Base-by-base conservation (phyloP, 2,329 filamentous ascomycete genomes). In the Claviceps lovelessii region DNA sequence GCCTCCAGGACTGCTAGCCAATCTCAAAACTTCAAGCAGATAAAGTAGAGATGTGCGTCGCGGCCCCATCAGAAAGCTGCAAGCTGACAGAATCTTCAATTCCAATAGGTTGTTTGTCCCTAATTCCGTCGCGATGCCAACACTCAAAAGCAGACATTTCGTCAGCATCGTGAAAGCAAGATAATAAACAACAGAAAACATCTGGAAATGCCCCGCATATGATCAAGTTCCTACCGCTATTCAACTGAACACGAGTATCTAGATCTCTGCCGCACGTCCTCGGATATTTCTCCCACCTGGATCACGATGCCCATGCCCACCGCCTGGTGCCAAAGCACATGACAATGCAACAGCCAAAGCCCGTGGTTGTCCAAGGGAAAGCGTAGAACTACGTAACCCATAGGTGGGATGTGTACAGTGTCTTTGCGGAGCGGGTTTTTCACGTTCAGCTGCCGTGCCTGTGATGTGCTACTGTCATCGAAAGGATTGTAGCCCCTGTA, bases 311-410 rank as follows among this genome's bases (percentile, higher is more conserved):
- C 59, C 56, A 60, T 58, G 13, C 73, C 72, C 33, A 67, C 69
- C 1, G 66, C 70, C 55, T 64, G 61, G 45, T 68, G 68, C 61
- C 67, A 70, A 5, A 70, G 55, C 1, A 69, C 62, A 60, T 70
- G 68, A 42, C 68, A 71, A 55, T 71, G 69, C 49, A 71, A 63
- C 46, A 69, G 60, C 70, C 68, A 71, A 11, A 71, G 52, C 1
- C 69, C 69, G 8, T 63, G 59, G 54, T 70, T 71, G 53, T 71
- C 63, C 5, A 68, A 60, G 13, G 56, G 59, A 44, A 72, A 65
- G 5, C 68, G 60, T 13, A 71, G 49, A 1, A 71, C 62, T 1
- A 66, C 65, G 55, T 71, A 69, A 23, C 68, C 69, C 52, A 61
- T 58, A 7, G 64, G 49, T 13, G 66, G 67, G 15, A 72, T 61